Evolutionary conservation across 768 basidiomycete genomes (phyloP), one percentile per base, ranked within the genome.

Genomic region (Suillus paluster): DNA sequence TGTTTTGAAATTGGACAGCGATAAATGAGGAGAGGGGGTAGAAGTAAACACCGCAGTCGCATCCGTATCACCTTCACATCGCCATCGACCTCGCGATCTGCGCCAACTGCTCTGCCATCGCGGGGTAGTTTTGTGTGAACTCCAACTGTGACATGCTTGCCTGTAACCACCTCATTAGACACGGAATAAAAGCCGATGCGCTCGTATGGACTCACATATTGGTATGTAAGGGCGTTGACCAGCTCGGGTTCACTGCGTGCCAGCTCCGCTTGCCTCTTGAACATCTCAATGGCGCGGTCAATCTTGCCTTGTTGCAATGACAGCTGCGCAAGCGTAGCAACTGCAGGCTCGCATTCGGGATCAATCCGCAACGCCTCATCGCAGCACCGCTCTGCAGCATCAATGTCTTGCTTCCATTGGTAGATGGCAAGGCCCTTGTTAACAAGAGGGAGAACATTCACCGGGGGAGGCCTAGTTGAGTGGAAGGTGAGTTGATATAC

Each of bases 341-440:
- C 90, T 0, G 97, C 97, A 12, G 97, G 94, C 72, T 99, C 97
- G 76, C 97, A 99, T 66, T 95, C 95, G 12, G 92, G 81, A 75
- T 99, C 97, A 59, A 95, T 85, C 54, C 82, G 79, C 23, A 99
- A 81, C 1, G 97, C 97, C 74, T 99, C 92, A 60, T 88, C 81
- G 72, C 95, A 96, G 72, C 94, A 90, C 21, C 80, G 78, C 75
- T 97, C 95, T 1, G 95, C 95, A 1, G 84, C 86, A 8, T 79
- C 81, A 61, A 94, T 83, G 71, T 99, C 94, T 71, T 97, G 91
- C 74, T 94, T 92, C 92, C 91, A 95, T 78, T 99, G 97, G 84
- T 89, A 99, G 53, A 98, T 71, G 0, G 95, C 91, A 23, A 99
- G 89, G n/a, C 96, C 95, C 73, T 97, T 97, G 87, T 99, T 99